A percentile compares a stretch with the other conserved stretches of the same genome.
Conservation (phyloP, 164 flowering plant species). For the Paratinospora sagittata region DNA sequence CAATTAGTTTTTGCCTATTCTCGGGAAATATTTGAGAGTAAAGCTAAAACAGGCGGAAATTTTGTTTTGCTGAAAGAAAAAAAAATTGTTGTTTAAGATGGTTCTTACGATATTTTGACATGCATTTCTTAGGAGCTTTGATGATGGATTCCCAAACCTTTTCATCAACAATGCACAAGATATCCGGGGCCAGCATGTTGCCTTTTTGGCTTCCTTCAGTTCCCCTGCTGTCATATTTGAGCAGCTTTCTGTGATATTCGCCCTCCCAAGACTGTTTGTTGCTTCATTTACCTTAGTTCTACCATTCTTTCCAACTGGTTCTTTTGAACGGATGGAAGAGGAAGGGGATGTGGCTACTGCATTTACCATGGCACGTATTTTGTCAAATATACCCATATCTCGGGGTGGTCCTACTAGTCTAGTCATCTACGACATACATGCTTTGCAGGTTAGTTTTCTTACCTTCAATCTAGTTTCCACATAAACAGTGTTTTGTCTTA, state of each 20-base stretch:
- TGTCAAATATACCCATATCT: conserved; percentile 88
- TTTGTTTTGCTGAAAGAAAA: neutral
- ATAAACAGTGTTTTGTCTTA: neutral
- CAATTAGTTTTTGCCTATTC: too few species aligned
- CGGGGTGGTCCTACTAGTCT: conserved; percentile 96
- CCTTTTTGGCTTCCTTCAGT: conserved; percentile 94
- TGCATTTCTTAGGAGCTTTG: conserved; percentile 66
- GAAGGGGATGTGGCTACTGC: conserved; percentile 99
- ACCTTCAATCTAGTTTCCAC: neutral
- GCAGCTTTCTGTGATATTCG: conserved; percentile 87
- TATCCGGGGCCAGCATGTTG: conserved; percentile 87
- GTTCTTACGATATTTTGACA: neutral
- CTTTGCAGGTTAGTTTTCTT: conserved; percentile 68
- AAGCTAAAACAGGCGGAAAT: too few species aligned
- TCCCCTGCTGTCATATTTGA: conserved; percentile 87
- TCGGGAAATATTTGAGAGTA: too few species aligned
- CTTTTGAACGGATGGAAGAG: conserved; percentile 97
- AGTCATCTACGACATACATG: conserved; percentile 93
- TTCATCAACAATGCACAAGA: conserved; percentile 85
- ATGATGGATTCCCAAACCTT: conserved; percentile 93
- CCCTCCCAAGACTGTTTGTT: conserved; percentile 76
- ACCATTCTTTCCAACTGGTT: conserved; percentile 97
- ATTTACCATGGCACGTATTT: conserved; percentile 86
- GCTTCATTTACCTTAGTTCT: conserved; percentile 87
- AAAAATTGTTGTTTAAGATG: neutral